Evolutionary conservation across 2,329 filamentous ascomycete genomes (phyloP), one percentile per base, ranked within the genome.

Genomic region (Calycina marina): DNA sequence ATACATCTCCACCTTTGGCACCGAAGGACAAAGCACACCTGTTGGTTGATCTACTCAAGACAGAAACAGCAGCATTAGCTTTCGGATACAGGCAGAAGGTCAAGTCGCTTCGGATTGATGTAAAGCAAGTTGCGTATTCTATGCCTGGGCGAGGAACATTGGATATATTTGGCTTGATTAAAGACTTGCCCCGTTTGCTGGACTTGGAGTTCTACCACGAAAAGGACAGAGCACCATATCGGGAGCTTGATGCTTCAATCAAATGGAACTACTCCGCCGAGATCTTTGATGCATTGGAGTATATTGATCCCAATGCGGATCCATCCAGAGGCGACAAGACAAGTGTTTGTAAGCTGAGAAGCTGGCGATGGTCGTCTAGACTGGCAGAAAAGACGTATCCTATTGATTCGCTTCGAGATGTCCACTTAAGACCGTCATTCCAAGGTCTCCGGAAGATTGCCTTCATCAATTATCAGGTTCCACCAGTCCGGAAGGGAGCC

Each of bases 201-300:
- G 67, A 76, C 30, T 56, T 94, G 18, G 71, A 84, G 36, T 64
- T 93, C 11, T 77, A 75, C 40, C 79, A 86, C 43, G 67, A 66
- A 8, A 61, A 69, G 30, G 81, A 92, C 46, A 58, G 69, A 40
- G 64, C 77, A 2, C 78, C 78, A 0, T 83, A 75, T 49, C 62
- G 77, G 25, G 53, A 61, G 20, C 58, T 75, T 4, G 61, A 68
- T 30, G 57, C 60, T 16, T 63, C 59, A 30, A 54, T 76, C 14
- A 72, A 70, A 40, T 92, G 81, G 79, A 63, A 63, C 11, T 86
- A 90, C 48, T 67, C 77, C 8, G 53, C 62, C 4, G 58, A 66
- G 4, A 55, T 93, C 0, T 79, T 92, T 39, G 54, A 67, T 2
- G 66, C 71, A 0, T 59, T 93, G 5, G 63, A 66, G 14, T 55